Conservation (phyloP, 2,329 filamentous ascomycete genomes). For the Talaromyces sp. region DNA sequence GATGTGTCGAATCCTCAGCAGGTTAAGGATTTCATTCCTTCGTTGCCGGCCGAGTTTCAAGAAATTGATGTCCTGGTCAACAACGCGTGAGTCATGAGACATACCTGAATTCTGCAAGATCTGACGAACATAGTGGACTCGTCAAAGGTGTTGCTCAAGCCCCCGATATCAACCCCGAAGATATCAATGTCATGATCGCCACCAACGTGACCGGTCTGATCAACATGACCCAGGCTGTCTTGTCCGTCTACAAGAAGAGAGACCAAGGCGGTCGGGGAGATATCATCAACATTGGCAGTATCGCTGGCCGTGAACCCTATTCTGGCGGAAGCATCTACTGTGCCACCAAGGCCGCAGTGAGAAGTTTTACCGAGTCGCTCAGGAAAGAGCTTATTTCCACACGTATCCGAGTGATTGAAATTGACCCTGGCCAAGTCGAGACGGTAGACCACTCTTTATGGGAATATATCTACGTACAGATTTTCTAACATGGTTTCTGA, state of each 20-base stretch:
- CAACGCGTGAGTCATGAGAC: slow-evolving; percentile 68
- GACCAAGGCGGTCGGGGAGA: slow-evolving; percentile 74
- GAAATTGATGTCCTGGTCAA: slow-evolving; percentile 89
- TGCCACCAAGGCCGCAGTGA: slow-evolving; percentile 83
- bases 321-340: slow-evolving; percentile 87
- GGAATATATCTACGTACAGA: neutral
- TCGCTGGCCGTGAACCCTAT: slow-evolving; percentile 86
- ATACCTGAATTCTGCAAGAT: slow-evolving; percentile 15
- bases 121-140: slow-evolving; percentile 59
- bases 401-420: slow-evolving; percentile 76
- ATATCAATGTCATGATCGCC: slow-evolving; percentile 81
- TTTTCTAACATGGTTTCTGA: neutral
- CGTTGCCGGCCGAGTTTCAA: slow-evolving; percentile 74
- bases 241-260: slow-evolving; percentile 72
- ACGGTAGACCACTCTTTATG: slow-evolving; percentile 52
- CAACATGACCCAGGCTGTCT: slow-evolving; percentile 89
- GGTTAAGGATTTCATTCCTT: slow-evolving; percentile 66
- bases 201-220: slow-evolving; percentile 95
- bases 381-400: slow-evolving; percentile 78
- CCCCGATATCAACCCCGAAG: slow-evolving; percentile 74
- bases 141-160: slow-evolving; percentile 85
- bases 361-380: slow-evolving; percentile 77
- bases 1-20: slow-evolving; percentile 80
- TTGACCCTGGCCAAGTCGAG: slow-evolving; percentile 91
- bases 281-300: slow-evolving; percentile 92